Percentiles rank a stretch among this genome's conserved stretches.
phyloP scores from a whole-genome alignment of 2,329 filamentous ascomycete species.

The Colletotrichum kahawae region DNA sequence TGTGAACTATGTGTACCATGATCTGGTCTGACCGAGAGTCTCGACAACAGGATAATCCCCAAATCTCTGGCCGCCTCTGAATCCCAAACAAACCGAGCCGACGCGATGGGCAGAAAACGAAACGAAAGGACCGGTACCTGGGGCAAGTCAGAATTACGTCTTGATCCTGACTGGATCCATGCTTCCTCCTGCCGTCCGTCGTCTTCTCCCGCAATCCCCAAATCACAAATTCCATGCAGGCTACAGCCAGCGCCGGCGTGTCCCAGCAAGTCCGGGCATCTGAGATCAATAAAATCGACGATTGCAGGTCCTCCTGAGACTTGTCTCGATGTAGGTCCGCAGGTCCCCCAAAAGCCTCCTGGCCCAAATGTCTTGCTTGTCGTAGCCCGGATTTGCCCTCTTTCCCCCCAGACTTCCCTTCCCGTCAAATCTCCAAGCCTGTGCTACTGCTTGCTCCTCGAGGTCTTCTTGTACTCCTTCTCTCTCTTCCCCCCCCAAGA shows the following conservation, averaged over 20 bases:
- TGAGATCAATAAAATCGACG: conserved; percentile 13
- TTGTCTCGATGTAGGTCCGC: background rate
- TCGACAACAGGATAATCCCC: background rate
- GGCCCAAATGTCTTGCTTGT: conserved; percentile 1
- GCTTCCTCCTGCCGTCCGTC: background rate
- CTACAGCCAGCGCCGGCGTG: background rate
- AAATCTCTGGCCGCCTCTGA: background rate
- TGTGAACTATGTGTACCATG: background rate
- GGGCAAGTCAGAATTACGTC: background rate
- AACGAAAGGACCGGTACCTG: background rate
- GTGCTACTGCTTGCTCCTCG: background rate
- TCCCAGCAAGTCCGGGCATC: background rate
- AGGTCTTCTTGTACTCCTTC: background rate
- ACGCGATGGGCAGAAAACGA: background rate
- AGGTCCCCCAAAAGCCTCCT: background rate
- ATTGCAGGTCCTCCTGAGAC: conserved; percentile 4
- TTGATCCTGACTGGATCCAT: background rate
- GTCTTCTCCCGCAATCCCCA: background rate
- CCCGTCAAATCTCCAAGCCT: background rate
- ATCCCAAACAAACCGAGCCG: conserved; percentile 5
- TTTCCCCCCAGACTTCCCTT: background rate
- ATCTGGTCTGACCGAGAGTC: background rate
- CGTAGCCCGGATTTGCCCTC: background rate
- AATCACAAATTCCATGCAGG: background rate
- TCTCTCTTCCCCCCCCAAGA: background rate